phyloP scores from a whole-genome alignment of 225 moss, liverwort and hornwort genomes.

The Anthoceros angustus region DNA sequence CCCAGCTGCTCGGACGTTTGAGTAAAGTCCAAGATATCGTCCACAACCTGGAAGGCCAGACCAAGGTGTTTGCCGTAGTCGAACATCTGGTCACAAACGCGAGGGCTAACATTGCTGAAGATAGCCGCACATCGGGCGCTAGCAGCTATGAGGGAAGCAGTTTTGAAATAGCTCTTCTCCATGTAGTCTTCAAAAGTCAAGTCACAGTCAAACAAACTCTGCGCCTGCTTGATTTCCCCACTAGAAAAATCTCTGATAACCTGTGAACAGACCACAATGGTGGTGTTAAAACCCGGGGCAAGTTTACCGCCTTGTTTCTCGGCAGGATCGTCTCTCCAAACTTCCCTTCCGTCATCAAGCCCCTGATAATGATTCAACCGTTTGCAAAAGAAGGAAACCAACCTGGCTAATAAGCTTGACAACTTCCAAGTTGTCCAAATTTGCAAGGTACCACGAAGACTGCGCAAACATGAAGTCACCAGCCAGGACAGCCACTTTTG shows the following conservation, averaged over 20 bases:
- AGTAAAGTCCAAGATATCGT: constrained; percentile 92
- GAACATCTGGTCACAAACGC: constrained; percentile 55
- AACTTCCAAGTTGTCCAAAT: constrained; percentile 97
- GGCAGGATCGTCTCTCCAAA: no score
- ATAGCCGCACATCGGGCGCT: not conserved
- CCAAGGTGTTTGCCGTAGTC: constrained; percentile 74
- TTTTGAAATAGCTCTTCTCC: constrained; percentile 92
- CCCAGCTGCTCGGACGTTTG: constrained; percentile 87
- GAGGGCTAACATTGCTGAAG: not conserved
- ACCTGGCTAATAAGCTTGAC: constrained; percentile 99
- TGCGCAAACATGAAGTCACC: constrained; percentile 99
- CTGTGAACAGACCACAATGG: constrained; percentile 17
- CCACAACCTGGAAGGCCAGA: constrained; percentile 93
- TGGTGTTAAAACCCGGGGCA: not conserved
- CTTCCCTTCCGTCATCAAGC: not conserved
- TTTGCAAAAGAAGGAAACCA: not conserved
- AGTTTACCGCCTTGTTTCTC: no score
- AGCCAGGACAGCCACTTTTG: constrained; percentile 80
- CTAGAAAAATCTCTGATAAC: constrained; percentile 93
- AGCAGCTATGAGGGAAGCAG: constrained; percentile 31
- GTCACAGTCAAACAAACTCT: constrained; percentile 71
- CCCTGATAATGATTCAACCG: not conserved
- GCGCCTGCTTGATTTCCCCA: constrained; percentile 92
- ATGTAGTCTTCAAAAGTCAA: constrained; percentile 61
- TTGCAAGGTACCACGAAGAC: constrained; percentile 93